Conservation (phyloP, 805 yeast genomes). For the Candida andamanensis region DNA sequence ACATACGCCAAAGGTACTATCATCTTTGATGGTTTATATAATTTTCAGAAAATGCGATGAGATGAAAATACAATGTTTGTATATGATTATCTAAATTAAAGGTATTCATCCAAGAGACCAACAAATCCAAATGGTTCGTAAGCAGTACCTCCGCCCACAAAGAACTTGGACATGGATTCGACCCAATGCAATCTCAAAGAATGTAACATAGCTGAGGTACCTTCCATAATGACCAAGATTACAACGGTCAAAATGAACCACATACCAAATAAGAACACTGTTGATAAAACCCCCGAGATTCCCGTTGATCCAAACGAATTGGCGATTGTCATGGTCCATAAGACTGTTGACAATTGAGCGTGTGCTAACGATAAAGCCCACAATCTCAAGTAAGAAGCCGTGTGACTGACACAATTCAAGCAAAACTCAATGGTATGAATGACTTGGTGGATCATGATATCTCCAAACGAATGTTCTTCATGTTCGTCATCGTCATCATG, state of each 20-base stretch:
- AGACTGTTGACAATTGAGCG: conserved; percentile 89
- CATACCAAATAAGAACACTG: conserved; percentile 81
- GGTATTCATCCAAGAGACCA: conserved; percentile 20
- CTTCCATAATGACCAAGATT: conserved; percentile 94
- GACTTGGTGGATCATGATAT: conserved; percentile 92
- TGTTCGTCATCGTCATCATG: conserved; percentile 49
- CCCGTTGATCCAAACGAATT: conserved; percentile 70
- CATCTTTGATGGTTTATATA: too few species aligned
- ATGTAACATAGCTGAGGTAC: conserved; percentile 98
- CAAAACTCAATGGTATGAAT: conserved; percentile 98
- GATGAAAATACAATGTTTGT: conserved; percentile 1
- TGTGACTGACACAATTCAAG: conserved; percentile 94
- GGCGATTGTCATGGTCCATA: conserved; percentile 93
- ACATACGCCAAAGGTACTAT: conserved; percentile 8
- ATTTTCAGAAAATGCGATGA: too few species aligned
- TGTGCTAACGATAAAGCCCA: conserved; percentile 98
- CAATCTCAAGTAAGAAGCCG: conserved; percentile 91
- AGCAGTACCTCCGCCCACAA: conserved; percentile 92
- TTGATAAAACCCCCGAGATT: conserved; percentile 59
- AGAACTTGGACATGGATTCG: conserved; percentile 97
- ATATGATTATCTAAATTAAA: conserved; percentile 5
- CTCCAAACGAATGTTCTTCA: conserved; percentile 75
- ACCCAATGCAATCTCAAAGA: conserved; percentile 99
- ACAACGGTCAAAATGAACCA: conserved; percentile 93
- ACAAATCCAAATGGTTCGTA: conserved; percentile 83